Evolutionary conservation across 495 filamentous ascomycete genomes (phyloP), one percentile per base, ranked within the genome.

Genomic region (Neurospora cerealis): DNA sequence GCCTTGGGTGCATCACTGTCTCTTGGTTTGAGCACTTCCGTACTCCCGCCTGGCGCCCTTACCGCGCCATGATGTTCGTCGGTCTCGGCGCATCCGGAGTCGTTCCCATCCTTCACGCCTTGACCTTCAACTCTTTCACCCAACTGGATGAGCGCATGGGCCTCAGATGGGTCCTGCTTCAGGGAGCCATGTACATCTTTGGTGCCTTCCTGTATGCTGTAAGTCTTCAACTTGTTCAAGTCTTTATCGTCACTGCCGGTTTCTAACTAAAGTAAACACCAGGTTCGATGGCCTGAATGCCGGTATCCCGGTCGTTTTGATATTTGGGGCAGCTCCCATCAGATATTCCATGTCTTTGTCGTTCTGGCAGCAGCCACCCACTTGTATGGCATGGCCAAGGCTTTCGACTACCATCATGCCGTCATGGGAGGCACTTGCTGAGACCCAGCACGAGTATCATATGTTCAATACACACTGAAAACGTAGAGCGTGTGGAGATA

Each of bases 41-140:
- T 42, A 92, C 93, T 0, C 92, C 96, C 6, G 84, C 83, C 28
- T 96, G 91, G 89, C 86, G 95, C 17, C 93, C 93, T 17, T 94
- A 96, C 80, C 90, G 96, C 48, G 94, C 96, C 11, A 84, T 87
- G 72, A 97, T 98, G 93, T 99, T 98, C 80, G 91, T 97, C 48
- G 88, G 87, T 36, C 91, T 98, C 83, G 96, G 96, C 11, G 83
- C 94, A 60, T 97, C 93, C 13, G 94, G 92, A 8, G 83, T 95
- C 24, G 85, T 97, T 71, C 96, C 96, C 1, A 88, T 89, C 36
- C 74, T 85, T 70, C 93, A 97, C 79, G 93, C 92, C 17, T 69
- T 96, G 41, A 72, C 75, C 24, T 78, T 92, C 15, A 93, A 92
- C 66, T 79, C 81, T 21, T 84, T 83, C 71, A 21, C 28, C 10